Conservation (phyloP, 1,139 yeast species). For the Geotrichum restrictum region DNA sequence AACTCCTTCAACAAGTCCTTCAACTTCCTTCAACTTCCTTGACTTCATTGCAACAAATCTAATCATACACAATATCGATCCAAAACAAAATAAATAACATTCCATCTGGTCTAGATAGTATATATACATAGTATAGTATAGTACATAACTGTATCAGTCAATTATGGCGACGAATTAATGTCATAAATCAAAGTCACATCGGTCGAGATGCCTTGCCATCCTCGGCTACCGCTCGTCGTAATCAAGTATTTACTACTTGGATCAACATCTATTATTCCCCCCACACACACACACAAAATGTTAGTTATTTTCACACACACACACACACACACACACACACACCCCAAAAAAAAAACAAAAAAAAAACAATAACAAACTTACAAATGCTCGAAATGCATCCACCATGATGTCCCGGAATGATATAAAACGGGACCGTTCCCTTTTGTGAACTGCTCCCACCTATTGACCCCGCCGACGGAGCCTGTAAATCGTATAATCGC, state of each 20-base stretch:
- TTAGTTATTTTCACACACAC: too few species aligned
- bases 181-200: conserved; percentile 81
- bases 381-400: conserved; percentile 56
- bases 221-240: conserved; percentile 91
- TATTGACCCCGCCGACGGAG: conserved; percentile 40
- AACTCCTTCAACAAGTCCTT: too few species aligned
- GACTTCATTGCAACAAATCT: too few species aligned
- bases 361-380: conserved; percentile 3
- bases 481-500: conserved; percentile 70
- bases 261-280: conserved; percentile 65
- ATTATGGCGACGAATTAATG: too few species aligned
- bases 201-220: conserved; percentile 83
- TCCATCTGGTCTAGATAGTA: too few species aligned
- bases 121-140: too few species aligned
- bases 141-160: too few species aligned
- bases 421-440: conserved; percentile 46
- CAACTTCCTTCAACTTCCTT: too few species aligned
- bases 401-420: conserved; percentile 64
- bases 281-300: conserved; percentile 61
- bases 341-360: conserved; percentile 32
- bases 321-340: background rate
- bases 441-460: conserved; percentile 29
- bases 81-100: too few species aligned
- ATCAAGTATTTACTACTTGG: conserved; percentile 84
- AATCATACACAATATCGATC: too few species aligned